Percentiles rank a stretch among this genome's conserved stretches.
Conservation (phyloP, 805 yeast species). For the Torulaspora microellipsoides region DNA sequence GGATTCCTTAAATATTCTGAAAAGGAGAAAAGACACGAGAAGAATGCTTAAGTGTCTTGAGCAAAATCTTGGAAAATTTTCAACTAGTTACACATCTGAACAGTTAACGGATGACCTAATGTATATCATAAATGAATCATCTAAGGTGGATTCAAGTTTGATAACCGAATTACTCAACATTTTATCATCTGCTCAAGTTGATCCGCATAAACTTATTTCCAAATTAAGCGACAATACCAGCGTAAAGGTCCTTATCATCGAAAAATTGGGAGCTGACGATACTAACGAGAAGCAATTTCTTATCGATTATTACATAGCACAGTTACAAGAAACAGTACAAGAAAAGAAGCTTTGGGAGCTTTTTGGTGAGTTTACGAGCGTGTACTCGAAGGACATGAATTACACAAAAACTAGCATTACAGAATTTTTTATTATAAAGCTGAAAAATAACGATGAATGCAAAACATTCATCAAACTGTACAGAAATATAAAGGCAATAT, state of each 20-base stretch:
- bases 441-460: conserved; percentile 11
- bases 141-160: background rate
- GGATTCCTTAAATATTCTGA: conserved; percentile 14
- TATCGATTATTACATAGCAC: conserved; percentile 23
- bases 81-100: conserved; percentile 13
- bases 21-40: conserved; percentile 1
- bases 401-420: conserved; percentile 24
- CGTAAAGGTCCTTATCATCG: conserved; percentile 25
- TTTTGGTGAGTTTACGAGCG: conserved; percentile 14
- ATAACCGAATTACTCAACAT: conserved; percentile 12
- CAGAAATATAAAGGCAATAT: conserved; percentile 7
- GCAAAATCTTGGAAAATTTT: conserved; percentile 9
- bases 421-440: conserved; percentile 19
- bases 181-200: conserved; percentile 9
- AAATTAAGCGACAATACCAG: conserved; percentile 12
- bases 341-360: conserved; percentile 16
- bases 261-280: conserved; percentile 20
- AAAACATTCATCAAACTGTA: conserved; percentile 9
- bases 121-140: conserved; percentile 7
- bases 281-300: conserved; percentile 25
- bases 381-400: conserved; percentile 23
- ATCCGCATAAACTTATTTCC: conserved; percentile 15
- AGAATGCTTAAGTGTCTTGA: conserved; percentile 12
- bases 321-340: conserved; percentile 19
- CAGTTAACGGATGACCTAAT: conserved; percentile 17